phyloP scores from a whole-genome alignment of 768 basidiomycete species.

The Boletales sp. region DNA sequence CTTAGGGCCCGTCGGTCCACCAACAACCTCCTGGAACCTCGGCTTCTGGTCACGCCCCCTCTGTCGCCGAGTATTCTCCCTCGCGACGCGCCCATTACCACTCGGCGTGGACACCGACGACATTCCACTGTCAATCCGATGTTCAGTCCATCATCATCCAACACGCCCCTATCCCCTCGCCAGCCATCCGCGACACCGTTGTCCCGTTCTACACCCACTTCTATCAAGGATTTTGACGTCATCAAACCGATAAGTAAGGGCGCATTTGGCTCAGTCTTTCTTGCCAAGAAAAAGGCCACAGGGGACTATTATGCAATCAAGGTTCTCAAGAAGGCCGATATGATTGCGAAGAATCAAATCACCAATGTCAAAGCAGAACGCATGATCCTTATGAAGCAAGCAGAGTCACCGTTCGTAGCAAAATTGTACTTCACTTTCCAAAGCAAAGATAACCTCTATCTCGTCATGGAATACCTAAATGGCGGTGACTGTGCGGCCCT shows the following conservation, averaged over 20 bases:
- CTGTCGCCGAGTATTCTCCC: conserved; percentile 59
- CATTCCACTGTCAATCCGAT: conserved; percentile 69
- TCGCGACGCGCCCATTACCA: conserved; percentile 41
- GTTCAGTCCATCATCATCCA: conserved; percentile 49
- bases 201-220: conserved; percentile 77
- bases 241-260: conserved; percentile 99
- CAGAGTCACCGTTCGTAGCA: conserved; percentile 96
- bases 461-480: conserved; percentile 99
- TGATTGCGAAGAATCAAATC: conserved; percentile 99
- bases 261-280: conserved; percentile 96
- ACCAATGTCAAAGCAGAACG: conserved; percentile 99
- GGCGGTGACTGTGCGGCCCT: conserved; percentile 97
- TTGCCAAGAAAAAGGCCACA: conserved; percentile 96
- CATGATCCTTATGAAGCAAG: conserved; percentile 99
- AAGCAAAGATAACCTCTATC: conserved; percentile 96
- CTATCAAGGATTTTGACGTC: conserved; percentile 98
- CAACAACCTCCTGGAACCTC: conserved; percentile 62
- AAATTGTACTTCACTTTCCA: conserved; percentile 99
- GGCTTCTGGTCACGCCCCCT: conserved; percentile 69
- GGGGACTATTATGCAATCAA: conserved; percentile 99
- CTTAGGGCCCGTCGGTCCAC: conserved; percentile 64
- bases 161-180: conserved; percentile 78
- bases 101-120: conserved; percentile 61
- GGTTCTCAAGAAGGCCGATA: conserved; percentile 99
- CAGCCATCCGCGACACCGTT: conserved; percentile 75